Conservation (phyloP, 1,139 yeast species). For the Nakaseomyces sp. region DNA sequence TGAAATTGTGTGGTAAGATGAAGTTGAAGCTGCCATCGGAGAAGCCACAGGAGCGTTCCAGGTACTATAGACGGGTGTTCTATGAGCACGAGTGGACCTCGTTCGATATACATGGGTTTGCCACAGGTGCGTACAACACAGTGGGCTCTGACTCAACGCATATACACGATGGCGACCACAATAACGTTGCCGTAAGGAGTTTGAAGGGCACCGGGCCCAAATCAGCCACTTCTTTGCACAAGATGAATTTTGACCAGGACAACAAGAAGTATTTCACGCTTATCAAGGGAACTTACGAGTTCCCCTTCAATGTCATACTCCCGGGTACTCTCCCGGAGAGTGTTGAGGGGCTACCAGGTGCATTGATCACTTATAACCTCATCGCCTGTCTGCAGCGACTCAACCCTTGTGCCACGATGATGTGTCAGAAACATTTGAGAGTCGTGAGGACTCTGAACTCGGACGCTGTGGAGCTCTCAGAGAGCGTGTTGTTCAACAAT, state of each 20-base stretch:
- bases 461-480: conserved; percentile 80
- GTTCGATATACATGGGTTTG: conserved; percentile 2
- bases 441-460: conserved; percentile 80
- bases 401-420: conserved; percentile 44
- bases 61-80: conserved; percentile 44
- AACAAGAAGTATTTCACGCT: conserved; percentile 29
- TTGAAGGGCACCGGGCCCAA: conserved; percentile 14
- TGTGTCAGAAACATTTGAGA: conserved; percentile 63
- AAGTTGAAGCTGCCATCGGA: conserved; percentile 52
- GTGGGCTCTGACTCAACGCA: neutral
- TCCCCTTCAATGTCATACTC: conserved; percentile 76
- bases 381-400: conserved; percentile 81
- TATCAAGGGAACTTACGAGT: conserved; percentile 74
- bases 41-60: conserved; percentile 27
- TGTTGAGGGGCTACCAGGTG: conserved; percentile 84
- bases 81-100: conserved; percentile 58
- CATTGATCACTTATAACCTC: conserved; percentile 64
- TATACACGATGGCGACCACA: conserved; percentile 4
- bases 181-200: conserved; percentile 7
- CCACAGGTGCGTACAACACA: conserved; percentile 1
- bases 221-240: conserved; percentile 22
- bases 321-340: conserved; percentile 87
- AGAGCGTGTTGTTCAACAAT: conserved; percentile 88
- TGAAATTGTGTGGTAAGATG: conserved; percentile 54
- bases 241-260: neutral